Conservation (phyloP, 2,329 filamentous ascomycete genomes). For the Acephala macrosclerotiorum region DNA sequence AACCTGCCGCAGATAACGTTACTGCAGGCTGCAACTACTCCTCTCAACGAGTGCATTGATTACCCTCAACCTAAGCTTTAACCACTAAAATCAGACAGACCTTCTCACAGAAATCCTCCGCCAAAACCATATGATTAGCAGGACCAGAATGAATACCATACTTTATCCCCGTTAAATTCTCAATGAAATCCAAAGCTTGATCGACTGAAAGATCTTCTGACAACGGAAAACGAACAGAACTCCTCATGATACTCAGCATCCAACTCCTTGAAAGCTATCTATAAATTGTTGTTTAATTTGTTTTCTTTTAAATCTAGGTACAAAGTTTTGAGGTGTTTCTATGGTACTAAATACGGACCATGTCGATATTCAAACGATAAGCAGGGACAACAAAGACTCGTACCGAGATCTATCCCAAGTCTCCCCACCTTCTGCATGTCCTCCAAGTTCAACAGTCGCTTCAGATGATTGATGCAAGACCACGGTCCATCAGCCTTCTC, state of each 20-base stretch:
- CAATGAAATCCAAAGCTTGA: background rate
- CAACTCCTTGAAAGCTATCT: background rate
- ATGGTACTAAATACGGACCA: background rate
- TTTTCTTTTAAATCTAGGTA: background rate
- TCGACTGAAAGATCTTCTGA: background rate
- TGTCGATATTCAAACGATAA: background rate
- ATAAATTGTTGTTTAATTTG: background rate
- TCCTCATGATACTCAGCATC: background rate
- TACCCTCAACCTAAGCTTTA: background rate
- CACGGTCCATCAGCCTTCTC: background rate
- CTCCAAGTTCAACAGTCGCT: background rate
- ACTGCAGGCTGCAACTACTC: too few species aligned
- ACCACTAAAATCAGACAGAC: background rate
- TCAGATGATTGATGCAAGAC: slow-evolving; percentile 2
- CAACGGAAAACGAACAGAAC: background rate
- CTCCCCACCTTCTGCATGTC: background rate
- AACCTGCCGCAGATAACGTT: too few species aligned
- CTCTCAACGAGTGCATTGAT: too few species aligned
- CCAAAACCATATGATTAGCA: background rate
- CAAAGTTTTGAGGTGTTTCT: background rate
- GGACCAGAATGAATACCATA: background rate
- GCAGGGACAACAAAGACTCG: background rate
- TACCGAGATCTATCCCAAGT: background rate
- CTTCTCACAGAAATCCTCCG: background rate
- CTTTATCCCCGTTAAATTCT: background rate